Evolutionary conservation across 345 rosid species (phyloP).

Genomic region (Firmiana major): DNA sequence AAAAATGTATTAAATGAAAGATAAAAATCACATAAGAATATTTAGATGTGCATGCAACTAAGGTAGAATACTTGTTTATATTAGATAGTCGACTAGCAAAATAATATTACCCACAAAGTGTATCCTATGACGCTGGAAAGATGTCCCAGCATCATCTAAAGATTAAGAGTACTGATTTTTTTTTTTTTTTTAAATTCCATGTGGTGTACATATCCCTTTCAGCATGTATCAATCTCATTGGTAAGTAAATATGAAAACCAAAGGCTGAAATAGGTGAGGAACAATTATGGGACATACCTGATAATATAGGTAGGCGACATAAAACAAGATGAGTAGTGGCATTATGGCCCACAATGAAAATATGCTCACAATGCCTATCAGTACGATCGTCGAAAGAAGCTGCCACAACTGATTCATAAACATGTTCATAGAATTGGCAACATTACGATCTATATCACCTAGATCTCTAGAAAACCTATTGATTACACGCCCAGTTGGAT

Average conservation of each 20-base stretch:
- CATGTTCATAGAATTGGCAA: conserved; percentile 63
- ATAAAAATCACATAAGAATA: neutral
- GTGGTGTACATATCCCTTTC: neutral
- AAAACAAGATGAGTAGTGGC: conserved; percentile 88
- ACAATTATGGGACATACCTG: conserved; percentile 50
- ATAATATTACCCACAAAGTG: neutral
- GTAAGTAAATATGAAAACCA: neutral
- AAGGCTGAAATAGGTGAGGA: neutral
- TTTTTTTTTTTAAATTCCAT: neutral
- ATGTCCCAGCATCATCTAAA: too few species aligned
- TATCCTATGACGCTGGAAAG: neutral
- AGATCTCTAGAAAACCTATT: conserved; percentile 93
- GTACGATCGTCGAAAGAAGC: conserved; percentile 87
- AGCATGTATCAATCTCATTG: neutral
- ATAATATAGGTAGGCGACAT: conserved; percentile 84
- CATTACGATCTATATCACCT: conserved; percentile 83
- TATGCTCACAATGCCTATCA: conserved; percentile 82
- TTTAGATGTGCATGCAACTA: neutral
- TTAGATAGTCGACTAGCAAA: neutral
- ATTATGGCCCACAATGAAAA: conserved; percentile 90
- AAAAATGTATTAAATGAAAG: neutral
- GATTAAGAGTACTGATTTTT: neutral
- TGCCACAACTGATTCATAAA: conserved; percentile 76
- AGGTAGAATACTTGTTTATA: neutral
- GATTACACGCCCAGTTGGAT: conserved; percentile 85